Percentiles rank a stretch among this genome's conserved stretches.
Conservation (phyloP, 2,329 filamentous ascomycete genomes). For the Talaromyces sp. region DNA sequence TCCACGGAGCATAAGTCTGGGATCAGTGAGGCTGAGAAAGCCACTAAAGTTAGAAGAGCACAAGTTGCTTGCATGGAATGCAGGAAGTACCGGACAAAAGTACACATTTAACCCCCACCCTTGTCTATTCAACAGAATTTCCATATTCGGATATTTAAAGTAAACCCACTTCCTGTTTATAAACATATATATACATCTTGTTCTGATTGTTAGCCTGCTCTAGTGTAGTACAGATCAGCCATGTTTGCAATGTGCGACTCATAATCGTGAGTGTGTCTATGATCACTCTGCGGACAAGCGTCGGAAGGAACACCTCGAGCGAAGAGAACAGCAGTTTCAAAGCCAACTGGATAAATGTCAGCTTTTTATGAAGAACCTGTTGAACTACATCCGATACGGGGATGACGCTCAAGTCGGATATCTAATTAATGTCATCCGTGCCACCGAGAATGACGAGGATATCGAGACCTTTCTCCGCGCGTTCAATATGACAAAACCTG, state of each 20-base stretch:
- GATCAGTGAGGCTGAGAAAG: background rate
- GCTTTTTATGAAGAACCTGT: background rate
- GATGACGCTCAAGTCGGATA: background rate
- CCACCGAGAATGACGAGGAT: background rate
- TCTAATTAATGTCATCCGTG: background rate
- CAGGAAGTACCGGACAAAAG: background rate
- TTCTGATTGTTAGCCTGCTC: background rate
- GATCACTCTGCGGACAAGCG: conserved; percentile 31
- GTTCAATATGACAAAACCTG: background rate
- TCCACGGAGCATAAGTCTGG: background rate
- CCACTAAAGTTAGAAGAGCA: background rate
- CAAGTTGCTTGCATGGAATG: background rate
- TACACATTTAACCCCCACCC: background rate
- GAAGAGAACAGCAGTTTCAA: background rate
- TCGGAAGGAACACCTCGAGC: conserved; percentile 21
- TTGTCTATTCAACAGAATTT: background rate
- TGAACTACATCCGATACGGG: background rate
- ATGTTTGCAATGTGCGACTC: conserved; percentile 29
- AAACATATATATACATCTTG: background rate
- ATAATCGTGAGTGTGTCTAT: conserved; percentile 27
- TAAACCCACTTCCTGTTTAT: background rate
- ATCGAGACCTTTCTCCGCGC: background rate
- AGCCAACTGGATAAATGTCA: background rate
- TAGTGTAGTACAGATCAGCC: conserved; percentile 26
- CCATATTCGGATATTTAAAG: background rate